Conservation (phyloP, 225 moss, liverwort and hornwort genomes). For the Physcomitrellopsis africana region DNA sequence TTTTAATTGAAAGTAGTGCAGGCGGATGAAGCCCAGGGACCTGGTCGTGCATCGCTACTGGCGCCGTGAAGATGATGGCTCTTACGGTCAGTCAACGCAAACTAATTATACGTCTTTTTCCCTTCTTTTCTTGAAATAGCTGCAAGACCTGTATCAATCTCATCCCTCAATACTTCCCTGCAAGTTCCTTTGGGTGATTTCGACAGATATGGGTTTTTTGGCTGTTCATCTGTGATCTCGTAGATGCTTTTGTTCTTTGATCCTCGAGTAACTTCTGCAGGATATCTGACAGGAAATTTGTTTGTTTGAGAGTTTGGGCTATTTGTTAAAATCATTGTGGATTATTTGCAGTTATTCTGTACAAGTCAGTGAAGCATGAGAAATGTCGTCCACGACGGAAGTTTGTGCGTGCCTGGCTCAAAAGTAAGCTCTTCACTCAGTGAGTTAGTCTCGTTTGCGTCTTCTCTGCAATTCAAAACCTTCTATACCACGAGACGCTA, state of each 20-base stretch:
- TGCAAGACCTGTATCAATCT: background rate
- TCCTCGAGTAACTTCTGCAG: slow-evolving; percentile 4
- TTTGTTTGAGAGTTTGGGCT: background rate
- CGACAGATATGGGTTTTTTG: background rate
- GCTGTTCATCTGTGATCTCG: background rate
- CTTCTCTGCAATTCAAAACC: no score
- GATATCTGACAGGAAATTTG: background rate
- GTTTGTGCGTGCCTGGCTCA: slow-evolving; percentile 86
- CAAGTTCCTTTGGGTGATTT: background rate
- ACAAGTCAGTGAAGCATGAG: slow-evolving; percentile 89
- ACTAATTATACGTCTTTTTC: background rate
- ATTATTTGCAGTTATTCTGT: slow-evolving; percentile 72
- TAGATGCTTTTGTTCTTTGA: background rate
- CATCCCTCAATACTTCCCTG: background rate
- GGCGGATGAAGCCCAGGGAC: slow-evolving; percentile 91
- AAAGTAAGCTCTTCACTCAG: slow-evolving; percentile 61
- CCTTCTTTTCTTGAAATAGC: background rate
- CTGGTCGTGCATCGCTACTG: slow-evolving; percentile 96
- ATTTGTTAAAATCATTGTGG: background rate
- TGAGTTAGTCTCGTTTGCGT: background rate
- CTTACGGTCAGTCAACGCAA: slow-evolving; percentile 66
- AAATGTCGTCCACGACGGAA: slow-evolving; percentile 80
- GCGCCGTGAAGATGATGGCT: slow-evolving; percentile 98
- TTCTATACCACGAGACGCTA: background rate
- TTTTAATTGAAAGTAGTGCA: slow-evolving; percentile 40